Evolutionary conservation across 192 early-diverging fungal species (phyloP).

Genomic region (Oehlia diaphana): DNA sequence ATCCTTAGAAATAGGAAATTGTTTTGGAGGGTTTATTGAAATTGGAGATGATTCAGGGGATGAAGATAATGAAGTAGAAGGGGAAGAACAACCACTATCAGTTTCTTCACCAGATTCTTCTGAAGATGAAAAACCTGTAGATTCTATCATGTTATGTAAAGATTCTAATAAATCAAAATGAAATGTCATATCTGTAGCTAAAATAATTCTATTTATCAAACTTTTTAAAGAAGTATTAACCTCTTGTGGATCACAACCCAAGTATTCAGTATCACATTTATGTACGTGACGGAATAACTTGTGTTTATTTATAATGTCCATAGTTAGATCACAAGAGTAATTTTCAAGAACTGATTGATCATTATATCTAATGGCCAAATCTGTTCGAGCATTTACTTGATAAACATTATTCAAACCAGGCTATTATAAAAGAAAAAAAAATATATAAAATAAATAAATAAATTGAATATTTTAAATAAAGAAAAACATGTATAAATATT

Average conservation of each 20-base stretch:
- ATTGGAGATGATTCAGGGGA: conserved; percentile 30
- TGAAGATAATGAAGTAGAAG: conserved; percentile 29
- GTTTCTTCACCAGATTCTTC: conserved; percentile 19
- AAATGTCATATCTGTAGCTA: conserved; percentile 89
- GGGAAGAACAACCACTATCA: not conserved
- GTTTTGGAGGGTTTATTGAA: conserved; percentile 27
- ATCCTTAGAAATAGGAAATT: conserved; percentile 24
- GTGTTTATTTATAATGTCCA: conserved; percentile 76
- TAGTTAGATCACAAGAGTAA: conserved; percentile 77
- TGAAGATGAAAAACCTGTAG: conserved; percentile 31
- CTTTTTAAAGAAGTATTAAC: conserved; percentile 40
- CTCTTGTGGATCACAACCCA: conserved; percentile 5
- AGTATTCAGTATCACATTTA: conserved; percentile 45
- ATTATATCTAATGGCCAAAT: conserved; percentile 70
- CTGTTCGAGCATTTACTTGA: conserved; percentile 83
- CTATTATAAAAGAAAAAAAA: conserved; percentile 41
- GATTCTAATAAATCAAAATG: conserved; percentile 75
- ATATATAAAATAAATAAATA: not conserved
- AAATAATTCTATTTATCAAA: conserved; percentile 70
- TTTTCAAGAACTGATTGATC: conserved; percentile 85
- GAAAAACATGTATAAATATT: not conserved
- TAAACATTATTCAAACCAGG: conserved; percentile 92
- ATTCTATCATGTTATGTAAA: conserved; percentile 45
- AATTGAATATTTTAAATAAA: not conserved
- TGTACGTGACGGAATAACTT: conserved; percentile 63